Evolutionary conservation across 2,329 filamentous ascomycete genomes (phyloP), one percentile per base, ranked within the genome.

Genomic region (Knufia petricola): DNA sequence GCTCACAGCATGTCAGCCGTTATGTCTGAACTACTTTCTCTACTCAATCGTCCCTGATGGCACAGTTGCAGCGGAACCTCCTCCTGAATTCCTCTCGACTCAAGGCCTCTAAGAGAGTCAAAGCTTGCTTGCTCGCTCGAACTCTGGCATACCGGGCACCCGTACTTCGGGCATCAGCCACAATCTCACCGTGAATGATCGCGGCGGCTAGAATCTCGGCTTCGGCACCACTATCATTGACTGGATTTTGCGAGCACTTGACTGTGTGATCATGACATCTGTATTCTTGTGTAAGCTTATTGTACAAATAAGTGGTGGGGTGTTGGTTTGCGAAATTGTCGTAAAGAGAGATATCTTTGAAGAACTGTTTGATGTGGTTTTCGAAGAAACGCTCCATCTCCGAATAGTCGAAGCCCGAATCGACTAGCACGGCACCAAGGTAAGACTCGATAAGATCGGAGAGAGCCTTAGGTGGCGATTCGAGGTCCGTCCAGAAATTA

Each of bases 371-470:
- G 48, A 96, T 76, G 54, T 89, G 80, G 12, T 59, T 63, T n/a
- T 78, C 66, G 65, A 95, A 95, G 67, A 98, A 96, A 0, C 63
- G 62, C 53, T 84, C 78, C 1, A 96, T 84, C 15, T 81, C 73
- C 10, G 64, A 63, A 64, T 84, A 95, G 60, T 92, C 70, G 66
- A 90, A 96, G 39, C 75, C 72, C 0, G 86, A 84, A 65, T 98
- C 92, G 9, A 98, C 84, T 62, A 96, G 96, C 19, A 95, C 74
- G 17, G 90, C 90, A 1, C 88, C 92, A 2, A 95, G 69, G 58
- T 88, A 92, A 0, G 90, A 80, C 71, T 98, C 92, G 2, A 96
- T 73, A 31, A 95, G 78, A 64, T 98, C 92, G 0, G 89, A 79
- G 4, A 96, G 77, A 46, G 76, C 81, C 60, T 72, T 72, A 4